Conservation (phyloP, 768 basidiomycete species). For the Mycena alexandri region DNA sequence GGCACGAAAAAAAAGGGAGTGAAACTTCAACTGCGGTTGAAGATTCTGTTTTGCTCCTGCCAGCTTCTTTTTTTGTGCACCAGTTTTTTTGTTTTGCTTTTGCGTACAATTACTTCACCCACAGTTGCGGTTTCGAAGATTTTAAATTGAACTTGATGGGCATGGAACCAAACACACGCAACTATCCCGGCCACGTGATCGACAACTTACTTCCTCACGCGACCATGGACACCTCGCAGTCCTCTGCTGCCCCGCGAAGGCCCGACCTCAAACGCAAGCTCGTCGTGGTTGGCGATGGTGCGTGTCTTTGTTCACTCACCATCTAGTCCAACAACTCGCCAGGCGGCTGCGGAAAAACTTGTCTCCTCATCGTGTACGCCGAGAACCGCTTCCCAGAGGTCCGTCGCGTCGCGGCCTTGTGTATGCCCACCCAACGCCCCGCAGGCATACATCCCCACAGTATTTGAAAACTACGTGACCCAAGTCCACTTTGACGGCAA, state of each 20-base stretch:
- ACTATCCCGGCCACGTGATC: too few species aligned
- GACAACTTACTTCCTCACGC: not conserved
- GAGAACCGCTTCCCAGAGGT: conserved; percentile 98
- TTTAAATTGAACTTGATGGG: too few species aligned
- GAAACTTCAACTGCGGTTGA: too few species aligned
- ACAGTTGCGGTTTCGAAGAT: too few species aligned
- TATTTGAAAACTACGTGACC: conserved; percentile 95
- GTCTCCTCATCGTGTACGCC: conserved; percentile 95
- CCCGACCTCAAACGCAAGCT: conserved; percentile 90
- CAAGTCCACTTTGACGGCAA: conserved; percentile 89
- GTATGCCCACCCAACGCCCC: conserved; percentile 24
- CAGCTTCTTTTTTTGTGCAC: too few species aligned
- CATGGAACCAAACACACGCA: too few species aligned
- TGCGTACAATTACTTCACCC: too few species aligned
- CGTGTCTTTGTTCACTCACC: conserved; percentile 40
- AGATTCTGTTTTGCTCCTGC: too few species aligned
- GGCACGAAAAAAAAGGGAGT: too few species aligned
- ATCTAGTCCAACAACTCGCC: conserved; percentile 28
- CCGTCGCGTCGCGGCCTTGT: conserved; percentile 12
- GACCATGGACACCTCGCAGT: conserved; percentile 47
- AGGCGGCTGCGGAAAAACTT: conserved; percentile 94
- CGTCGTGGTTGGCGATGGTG: conserved; percentile 91
- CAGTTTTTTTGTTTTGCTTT: too few species aligned
- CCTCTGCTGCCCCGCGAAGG: conserved; percentile 56
- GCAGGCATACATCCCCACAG: conserved; percentile 92